Evolutionary conservation across 805 yeast species (phyloP), one percentile per base, ranked within the genome.

Genomic region (Jamesozyma jinghongensis): DNA sequence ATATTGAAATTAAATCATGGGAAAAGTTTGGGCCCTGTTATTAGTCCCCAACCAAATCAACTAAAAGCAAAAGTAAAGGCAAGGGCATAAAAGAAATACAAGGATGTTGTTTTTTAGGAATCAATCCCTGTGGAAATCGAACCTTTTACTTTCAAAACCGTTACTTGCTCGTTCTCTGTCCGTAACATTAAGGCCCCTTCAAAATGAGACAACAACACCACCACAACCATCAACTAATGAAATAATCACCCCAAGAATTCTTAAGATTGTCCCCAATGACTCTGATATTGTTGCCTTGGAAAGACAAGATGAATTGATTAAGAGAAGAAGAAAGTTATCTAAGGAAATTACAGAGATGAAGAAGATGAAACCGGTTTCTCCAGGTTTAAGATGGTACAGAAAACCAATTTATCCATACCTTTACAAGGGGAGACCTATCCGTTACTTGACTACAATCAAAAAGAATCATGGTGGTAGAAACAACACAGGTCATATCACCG

Each of bases 401-500:
- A 76, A 79, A 50, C 97, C 97, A 34, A 71, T 87, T 14, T 88
- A 88, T 62, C 81, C 85, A 13, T 84, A 92, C 62, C 68, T 92
- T 46, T 82, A 84, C 74, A 83, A 80, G 57, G 96, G 96, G 8
- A 71, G 80, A 40, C 96, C 97, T 1, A 66, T 82, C 43, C 71
- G 71, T 57, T 77, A 79, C 34, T 71, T 92, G 56, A 90, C 98
- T 0, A 73, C 72, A 27, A 75, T 87, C 14, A 76, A 75, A 55
- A 75, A 79, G 56, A 74, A 76, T 41, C 77, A 79, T 36, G 82
- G 94, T 40, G 98, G 98, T 49, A 80, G 98, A 68, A 88, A 90
- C 62, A 71, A 82, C 63, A 69, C 82, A 3, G 98, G 98, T 50
- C 74, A 75, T 51, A 85, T 92, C 54, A 86, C 95, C 4, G 82